phyloP scores from a whole-genome alignment of 2,329 filamentous ascomycete species.

The Apiospora arundinis region DNA sequence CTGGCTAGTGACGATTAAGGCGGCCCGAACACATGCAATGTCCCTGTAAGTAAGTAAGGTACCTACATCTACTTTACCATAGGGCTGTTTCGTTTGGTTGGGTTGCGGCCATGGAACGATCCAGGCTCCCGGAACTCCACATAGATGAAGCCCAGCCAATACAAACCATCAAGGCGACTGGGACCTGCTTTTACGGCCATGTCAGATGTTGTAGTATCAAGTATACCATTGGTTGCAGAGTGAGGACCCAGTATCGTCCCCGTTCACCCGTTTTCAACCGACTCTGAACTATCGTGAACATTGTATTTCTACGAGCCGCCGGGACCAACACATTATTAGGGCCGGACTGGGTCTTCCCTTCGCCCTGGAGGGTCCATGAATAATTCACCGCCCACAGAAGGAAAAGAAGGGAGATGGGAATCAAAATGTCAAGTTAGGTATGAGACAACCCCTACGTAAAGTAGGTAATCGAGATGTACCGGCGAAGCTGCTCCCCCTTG shows the following conservation, averaged over 20 bases:
- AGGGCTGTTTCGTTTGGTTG: too few relatives aligned
- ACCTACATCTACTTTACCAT: not conserved
- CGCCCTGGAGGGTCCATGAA: not conserved
- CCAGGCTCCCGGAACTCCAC: too few relatives aligned
- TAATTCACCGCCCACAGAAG: conserved; percentile 2
- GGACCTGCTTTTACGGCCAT: not conserved
- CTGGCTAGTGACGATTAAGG: conserved; percentile 12
- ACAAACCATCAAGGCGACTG: not conserved
- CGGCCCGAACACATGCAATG: not conserved
- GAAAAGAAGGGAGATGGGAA: not conserved
- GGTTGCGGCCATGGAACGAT: too few relatives aligned
- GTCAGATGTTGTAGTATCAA: not conserved
- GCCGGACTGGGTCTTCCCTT: not conserved
- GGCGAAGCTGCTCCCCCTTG: not conserved
- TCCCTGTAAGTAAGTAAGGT: not conserved
- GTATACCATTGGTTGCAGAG: not conserved
- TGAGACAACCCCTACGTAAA: not conserved
- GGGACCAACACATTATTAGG: not conserved
- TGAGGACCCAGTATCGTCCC: not conserved
- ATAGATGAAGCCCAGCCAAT: too few relatives aligned
- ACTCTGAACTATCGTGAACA: not conserved
- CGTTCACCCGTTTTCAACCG: not conserved
- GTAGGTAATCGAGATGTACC: not conserved
- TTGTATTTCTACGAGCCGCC: not conserved
- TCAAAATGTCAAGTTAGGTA: not conserved